Base-by-base conservation (phyloP, 805 yeast genomes). In the Teunomyces lycoperdinae region DNA sequence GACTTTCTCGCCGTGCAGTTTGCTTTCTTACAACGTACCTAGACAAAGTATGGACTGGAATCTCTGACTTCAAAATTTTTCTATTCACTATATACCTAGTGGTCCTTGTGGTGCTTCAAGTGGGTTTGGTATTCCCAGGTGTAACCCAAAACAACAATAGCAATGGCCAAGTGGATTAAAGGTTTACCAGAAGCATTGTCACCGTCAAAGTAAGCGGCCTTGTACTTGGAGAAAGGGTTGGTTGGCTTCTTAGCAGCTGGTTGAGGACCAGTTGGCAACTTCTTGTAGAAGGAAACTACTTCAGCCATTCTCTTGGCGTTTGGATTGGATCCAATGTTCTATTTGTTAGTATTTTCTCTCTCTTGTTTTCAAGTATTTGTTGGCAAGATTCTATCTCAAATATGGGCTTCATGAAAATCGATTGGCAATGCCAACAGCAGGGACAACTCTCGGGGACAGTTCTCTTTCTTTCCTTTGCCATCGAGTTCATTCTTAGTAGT, bases 271-370 rank as follows among this genome's bases (percentile, higher is more conserved):
- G 89, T 91, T 67, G 99, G 99, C 63, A 92, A 83, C 60, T 89
- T 84, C 78, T 92, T 88, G 87, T 92, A 92, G 83, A 94, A 91
- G 56, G 88, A 79, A 62, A 92, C 97, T 63, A 92, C 96, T 70
- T 88, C 87, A 58, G 89, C 85, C 85, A 94, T 89, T 77, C 96
- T 89, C 81, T 89, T 89, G 61, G 98, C 98, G 63, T 92, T 87
- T 64, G 97, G 97, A 76, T 90, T 89, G 52, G 96, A 81, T 51
- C 96, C 96, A 58, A 94, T 78, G 86, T 89, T 91, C 86, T 84
- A 68, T 26, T 49, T 43, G 76, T 71, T 60, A 60, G 67, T 62
- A 60, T 35, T 29, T 24, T 6, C 29, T 9, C 29, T 52, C 39
- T 16, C 11, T 34, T 17, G 10, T 14, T 9, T 34, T 9, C 17